Evolutionary conservation across 2,329 filamentous ascomycete genomes (phyloP), one percentile per base, ranked within the genome.

Genomic region (Raffaelea arxii): DNA sequence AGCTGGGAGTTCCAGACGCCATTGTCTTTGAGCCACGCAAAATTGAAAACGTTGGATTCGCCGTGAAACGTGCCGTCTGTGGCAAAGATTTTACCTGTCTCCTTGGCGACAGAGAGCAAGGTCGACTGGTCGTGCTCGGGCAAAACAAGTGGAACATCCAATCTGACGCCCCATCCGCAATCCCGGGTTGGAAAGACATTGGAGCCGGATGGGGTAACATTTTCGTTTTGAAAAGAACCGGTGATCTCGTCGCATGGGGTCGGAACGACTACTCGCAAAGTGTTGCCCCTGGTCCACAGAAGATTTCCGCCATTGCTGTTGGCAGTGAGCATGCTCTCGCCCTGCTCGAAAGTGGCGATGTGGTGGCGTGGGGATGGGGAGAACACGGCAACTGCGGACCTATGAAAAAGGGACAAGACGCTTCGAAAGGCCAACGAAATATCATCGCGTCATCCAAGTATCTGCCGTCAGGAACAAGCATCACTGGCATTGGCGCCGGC

Each of bases 321-420:
- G 92, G 92, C 0, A 96, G 91, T 59, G 92, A 97, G 63, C 92
- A 98, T 63, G 80, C 78, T n/a, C 64, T 97, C 51, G 86, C 80
- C 9, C 64, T 91, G 23, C 80, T 84, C 0, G 66, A 65, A 10
- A 69, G 74, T 19, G 78, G 78, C 2, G 75, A 82, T 43, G 78
- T 95, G 1, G 65, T 94, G 42, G 78, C 86, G 2, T 97, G 91
- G 88, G 92, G 92, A 19, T 98, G 92, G 92, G 90, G 89, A 2
- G 91, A 97, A 65, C 92, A 98, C 65, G 92, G 92, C 2, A 98
- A 98, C 61, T 98, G 92, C 62, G 92, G 92, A 3, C 77, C 79
- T 30, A 19, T 36, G 4, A 30, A 36, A 21, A 53, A 49, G 19
- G 22, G 69, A 75, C 12, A 77, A 80, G 51, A 74, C 51, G 80